Percentiles rank a stretch among this genome's conserved stretches.
These are phyloP conservation scores for Pseudogymnoascus destructans DNA, from an alignment of 2,329 filamentous ascomycete genomes.

Conservation along the genomic window DNA sequence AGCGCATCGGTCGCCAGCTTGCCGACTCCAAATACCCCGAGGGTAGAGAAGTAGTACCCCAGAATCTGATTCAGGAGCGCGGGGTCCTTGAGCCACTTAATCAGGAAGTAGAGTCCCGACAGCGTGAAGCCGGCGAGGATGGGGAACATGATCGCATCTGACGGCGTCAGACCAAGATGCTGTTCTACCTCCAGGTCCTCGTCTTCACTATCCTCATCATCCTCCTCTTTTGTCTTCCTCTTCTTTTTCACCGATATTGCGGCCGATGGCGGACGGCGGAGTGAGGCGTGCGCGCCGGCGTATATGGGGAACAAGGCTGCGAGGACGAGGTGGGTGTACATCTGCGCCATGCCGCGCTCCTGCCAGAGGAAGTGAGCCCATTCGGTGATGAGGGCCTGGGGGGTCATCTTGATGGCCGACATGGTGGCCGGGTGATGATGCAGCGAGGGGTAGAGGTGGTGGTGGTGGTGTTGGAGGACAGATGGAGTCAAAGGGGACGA, in stretches of 20 bases:
- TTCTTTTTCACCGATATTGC: slow-evolving; percentile 38
- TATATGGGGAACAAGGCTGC: slow-evolving; percentile 75
- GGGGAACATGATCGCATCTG: slow-evolving; percentile 76
- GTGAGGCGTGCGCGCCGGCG: slow-evolving; percentile 69
- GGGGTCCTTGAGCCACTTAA: slow-evolving; percentile 78
- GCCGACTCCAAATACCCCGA: slow-evolving; percentile 65
- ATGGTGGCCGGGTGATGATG: slow-evolving; percentile 5
- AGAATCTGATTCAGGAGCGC: slow-evolving; percentile 70
- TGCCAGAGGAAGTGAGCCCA: slow-evolving; percentile 4
- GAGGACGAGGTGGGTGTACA: slow-evolving; percentile 41
- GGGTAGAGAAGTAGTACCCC: slow-evolving; percentile 67
- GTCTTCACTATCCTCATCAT: slow-evolving; percentile 34
- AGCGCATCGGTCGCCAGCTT: slow-evolving; percentile 62
- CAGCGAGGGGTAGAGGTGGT: not conserved
- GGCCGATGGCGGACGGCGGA: slow-evolving; percentile 72
- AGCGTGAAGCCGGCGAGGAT: slow-evolving; percentile 61
- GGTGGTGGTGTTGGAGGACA: not conserved
- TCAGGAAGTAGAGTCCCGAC: slow-evolving; percentile 68
- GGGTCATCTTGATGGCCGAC: slow-evolving; percentile 16
- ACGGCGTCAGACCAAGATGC: slow-evolving; percentile 54
- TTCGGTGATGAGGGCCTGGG: slow-evolving; percentile 18
- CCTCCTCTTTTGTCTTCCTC: slow-evolving; percentile 23
- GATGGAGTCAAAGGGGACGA: not conserved
- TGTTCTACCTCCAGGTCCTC: slow-evolving; percentile 44
- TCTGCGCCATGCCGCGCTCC: slow-evolving; percentile 18